phyloP scores from a whole-genome alignment of 2,329 filamentous ascomycete genomes.

The Microdochium trichocladiopsis region DNA sequence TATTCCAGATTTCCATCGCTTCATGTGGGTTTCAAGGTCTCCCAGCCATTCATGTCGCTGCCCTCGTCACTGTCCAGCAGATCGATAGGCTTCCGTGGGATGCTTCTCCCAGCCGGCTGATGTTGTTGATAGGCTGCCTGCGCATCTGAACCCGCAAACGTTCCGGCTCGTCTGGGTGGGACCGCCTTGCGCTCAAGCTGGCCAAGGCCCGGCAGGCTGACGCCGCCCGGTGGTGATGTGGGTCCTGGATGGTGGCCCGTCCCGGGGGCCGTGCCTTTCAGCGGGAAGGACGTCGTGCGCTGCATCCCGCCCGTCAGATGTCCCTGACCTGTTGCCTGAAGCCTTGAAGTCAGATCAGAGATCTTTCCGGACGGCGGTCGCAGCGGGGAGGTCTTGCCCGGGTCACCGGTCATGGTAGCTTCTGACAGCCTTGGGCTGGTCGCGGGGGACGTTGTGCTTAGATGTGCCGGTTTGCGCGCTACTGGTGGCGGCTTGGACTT shows the following conservation, averaged over 20 bases:
- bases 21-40: slow-evolving; percentile 42
- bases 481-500: slow-evolving; percentile 44
- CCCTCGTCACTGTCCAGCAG: slow-evolving; percentile 36
- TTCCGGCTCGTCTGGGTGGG: slow-evolving; percentile 11
- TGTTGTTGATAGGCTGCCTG: slow-evolving; percentile 11
- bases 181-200: slow-evolving; percentile 18
- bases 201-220: slow-evolving; percentile 18
- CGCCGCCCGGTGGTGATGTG: slow-evolving; percentile 8
- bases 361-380: slow-evolving; percentile 13
- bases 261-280: slow-evolving; percentile 3
- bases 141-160: slow-evolving; percentile 17
- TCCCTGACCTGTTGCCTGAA: slow-evolving; percentile 15
- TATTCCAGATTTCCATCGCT: no score
- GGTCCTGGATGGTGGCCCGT: slow-evolving; percentile 1
- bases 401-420: slow-evolving; percentile 3
- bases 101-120: slow-evolving; percentile 6
- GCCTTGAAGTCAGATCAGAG: slow-evolving; percentile 19
- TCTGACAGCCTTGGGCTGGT: slow-evolving; percentile 8
- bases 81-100: slow-evolving; percentile 30
- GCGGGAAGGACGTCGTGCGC: slow-evolving; percentile 8
- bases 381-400: slow-evolving; percentile 8
- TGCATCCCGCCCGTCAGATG: slow-evolving; percentile 19
- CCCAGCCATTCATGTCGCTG: slow-evolving; percentile 45
- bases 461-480: slow-evolving; percentile 56
- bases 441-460: slow-evolving; percentile 26